Evolutionary conservation across 495 filamentous ascomycete species (phyloP).

Genomic region (Cercophora sp.): DNA sequence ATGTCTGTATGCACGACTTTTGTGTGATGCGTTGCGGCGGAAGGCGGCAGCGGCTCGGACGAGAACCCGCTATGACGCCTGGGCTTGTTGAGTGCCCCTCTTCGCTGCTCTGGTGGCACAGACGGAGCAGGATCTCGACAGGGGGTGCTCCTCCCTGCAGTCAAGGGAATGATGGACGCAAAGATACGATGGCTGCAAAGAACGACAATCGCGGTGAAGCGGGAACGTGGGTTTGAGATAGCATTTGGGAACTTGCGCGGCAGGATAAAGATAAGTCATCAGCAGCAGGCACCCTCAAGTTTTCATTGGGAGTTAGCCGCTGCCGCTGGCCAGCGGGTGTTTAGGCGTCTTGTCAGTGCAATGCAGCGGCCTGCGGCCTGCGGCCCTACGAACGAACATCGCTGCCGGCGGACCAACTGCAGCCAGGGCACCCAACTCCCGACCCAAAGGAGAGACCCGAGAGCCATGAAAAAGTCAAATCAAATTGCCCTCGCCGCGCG

Average conservation of each 20-base stretch:
- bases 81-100: background rate
- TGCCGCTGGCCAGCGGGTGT: constrained; percentile 5
- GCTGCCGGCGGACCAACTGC: too few relatives aligned
- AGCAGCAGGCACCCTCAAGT: background rate
- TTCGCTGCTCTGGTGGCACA: background rate
- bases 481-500: background rate
- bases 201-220: too few relatives aligned
- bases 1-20: background rate
- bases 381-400: constrained; percentile 6
- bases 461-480: background rate
- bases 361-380: background rate
- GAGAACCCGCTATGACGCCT: constrained; percentile 8
- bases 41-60: constrained; percentile 8
- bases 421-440: background rate
- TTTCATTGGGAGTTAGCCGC: constrained; percentile 11
- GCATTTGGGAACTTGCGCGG: background rate
- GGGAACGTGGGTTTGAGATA: background rate
- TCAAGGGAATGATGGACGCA: too few relatives aligned
- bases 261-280: background rate
- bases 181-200: too few relatives aligned
- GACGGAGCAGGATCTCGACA: background rate
- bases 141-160: background rate
- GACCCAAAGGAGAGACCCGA: background rate
- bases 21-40: background rate
- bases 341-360: constrained; percentile 3